phyloP scores from a whole-genome alignment of 306 rosid species.

The Abrus pulchellus region DNA sequence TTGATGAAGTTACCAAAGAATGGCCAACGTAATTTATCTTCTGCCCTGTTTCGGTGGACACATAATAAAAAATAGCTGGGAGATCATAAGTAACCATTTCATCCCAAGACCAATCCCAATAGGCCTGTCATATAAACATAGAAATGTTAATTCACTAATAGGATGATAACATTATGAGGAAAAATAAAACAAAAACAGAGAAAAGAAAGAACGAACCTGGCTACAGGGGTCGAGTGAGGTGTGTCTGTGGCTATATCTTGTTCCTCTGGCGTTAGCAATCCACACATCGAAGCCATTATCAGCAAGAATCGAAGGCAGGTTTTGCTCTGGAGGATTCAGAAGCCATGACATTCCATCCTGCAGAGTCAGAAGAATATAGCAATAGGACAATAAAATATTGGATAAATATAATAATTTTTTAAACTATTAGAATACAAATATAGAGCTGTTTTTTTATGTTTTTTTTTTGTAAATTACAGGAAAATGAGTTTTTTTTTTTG shows the following conservation, averaged over 20 bases:
- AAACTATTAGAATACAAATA: too few species aligned
- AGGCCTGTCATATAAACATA: conserved; percentile 57
- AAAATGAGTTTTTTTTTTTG: too few species aligned
- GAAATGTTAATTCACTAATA: background rate
- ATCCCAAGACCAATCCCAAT: conserved; percentile 93
- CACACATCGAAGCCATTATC: conserved; percentile 89
- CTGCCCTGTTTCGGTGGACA: conserved; percentile 69
- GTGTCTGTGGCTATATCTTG: conserved; percentile 77
- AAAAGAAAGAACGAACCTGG: conserved; percentile 45
- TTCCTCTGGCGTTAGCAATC: conserved; percentile 90
- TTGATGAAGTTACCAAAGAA: conserved; percentile 62
- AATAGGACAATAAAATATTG: too few species aligned
- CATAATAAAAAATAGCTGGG: conserved; percentile 81
- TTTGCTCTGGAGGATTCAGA: conserved; percentile 72
- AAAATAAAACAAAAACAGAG: background rate
- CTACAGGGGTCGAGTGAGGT: conserved; percentile 55
- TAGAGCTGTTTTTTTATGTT: too few species aligned
- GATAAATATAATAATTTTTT: too few species aligned
- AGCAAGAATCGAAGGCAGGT: conserved; percentile 82
- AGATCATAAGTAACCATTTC: conserved; percentile 77
- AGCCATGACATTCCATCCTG: conserved; percentile 91
- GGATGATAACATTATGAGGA: too few species aligned
- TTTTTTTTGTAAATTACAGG: too few species aligned
- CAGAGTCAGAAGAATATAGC: background rate
- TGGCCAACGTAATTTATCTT: conserved; percentile 91